Percentiles rank a stretch among this genome's conserved stretches.
phyloP scores from a whole-genome alignment of 441 rosid species.

The Pelargonium citronellum region DNA sequence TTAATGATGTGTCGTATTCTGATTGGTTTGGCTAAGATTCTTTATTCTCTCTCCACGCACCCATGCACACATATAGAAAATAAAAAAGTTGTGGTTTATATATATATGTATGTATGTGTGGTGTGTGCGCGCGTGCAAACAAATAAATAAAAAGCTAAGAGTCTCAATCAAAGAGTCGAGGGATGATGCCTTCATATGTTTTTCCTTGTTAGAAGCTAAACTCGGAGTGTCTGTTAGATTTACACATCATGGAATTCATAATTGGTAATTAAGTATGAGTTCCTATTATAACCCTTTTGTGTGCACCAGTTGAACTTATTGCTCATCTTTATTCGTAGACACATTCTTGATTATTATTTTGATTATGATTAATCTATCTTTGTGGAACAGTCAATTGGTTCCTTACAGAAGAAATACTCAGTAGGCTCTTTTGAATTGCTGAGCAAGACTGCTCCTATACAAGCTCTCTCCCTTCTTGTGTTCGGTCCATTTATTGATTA shows the following conservation, averaged over 20 bases:
- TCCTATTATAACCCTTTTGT: not conserved
- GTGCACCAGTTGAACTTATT: not conserved
- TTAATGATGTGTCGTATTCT: too few relatives aligned
- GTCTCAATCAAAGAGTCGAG: too few relatives aligned
- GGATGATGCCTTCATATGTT: too few relatives aligned
- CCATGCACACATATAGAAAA: too few relatives aligned
- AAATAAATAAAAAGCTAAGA: too few relatives aligned
- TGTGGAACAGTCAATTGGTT: constrained; percentile 26
- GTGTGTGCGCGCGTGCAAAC: too few relatives aligned
- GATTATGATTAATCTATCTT: not conserved
- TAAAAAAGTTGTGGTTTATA: too few relatives aligned
- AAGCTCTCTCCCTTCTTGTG: constrained; percentile 26
- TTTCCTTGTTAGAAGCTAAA: too few relatives aligned
- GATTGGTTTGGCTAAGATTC: too few relatives aligned
- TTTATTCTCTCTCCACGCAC: too few relatives aligned
- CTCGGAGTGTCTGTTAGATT: too few relatives aligned
- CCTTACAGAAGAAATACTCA: constrained; percentile 29
- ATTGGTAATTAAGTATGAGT: not conserved
- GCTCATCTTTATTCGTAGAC: not conserved
- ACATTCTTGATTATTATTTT: not conserved
- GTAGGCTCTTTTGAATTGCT: constrained; percentile 29
- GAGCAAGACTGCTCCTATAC: constrained; percentile 32
- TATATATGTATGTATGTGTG: too few relatives aligned
- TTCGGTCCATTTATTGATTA: constrained; percentile 29
- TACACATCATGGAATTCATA: not conserved